Evolutionary conservation across 768 basidiomycete species (phyloP), one percentile per base, ranked within the genome.

Genomic region (Hericium rajendrae): DNA sequence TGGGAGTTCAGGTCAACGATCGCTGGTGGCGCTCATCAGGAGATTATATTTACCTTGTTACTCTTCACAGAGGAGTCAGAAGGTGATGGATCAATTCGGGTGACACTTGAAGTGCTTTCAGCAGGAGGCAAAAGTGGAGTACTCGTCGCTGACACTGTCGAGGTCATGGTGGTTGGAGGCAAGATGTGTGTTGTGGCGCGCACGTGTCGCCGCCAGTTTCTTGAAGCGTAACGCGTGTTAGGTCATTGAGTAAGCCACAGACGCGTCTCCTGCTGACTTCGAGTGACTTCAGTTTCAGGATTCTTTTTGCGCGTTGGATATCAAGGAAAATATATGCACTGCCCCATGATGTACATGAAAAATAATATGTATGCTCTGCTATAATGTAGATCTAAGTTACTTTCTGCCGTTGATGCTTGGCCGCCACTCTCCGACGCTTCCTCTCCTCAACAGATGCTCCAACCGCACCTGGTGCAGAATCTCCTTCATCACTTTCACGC

Each of bases 401-500:
- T 32, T 32, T 32, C 32, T 32, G 32, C 32, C 9, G 4, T 8
- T 8, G 32, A 32, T 32, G 32, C 32, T 32, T 32, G 32, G 32
- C 32, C 32, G 32, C 43, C 43, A 16, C 43, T 6, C 43, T 46
- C 15, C 43, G 43, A 9, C 15, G 16, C 49, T 6, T 26, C 20
- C 22, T 26, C 20, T 24, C 11, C 26, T 51, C 9, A 16, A 16
- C 28, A 22, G 20, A 9, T 51, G 20, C 13, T 26, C 49, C 18
- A 46, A 50, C 49, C 58, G 60, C 12, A 39, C 57, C 26, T 58
- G 60, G 54, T 62, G 58, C 32, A 62, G 26, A 20, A 61, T 18
- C 54, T 60, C 62, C 57, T 61, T 57, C 1, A 62, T 22, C 40
- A 20, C 52, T 41, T 57, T 61, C 51, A 57, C 62, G 15, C 57